Evolutionary conservation across 805 yeast genomes (phyloP).

Genomic region (Pichia gijzeniarum): DNA sequence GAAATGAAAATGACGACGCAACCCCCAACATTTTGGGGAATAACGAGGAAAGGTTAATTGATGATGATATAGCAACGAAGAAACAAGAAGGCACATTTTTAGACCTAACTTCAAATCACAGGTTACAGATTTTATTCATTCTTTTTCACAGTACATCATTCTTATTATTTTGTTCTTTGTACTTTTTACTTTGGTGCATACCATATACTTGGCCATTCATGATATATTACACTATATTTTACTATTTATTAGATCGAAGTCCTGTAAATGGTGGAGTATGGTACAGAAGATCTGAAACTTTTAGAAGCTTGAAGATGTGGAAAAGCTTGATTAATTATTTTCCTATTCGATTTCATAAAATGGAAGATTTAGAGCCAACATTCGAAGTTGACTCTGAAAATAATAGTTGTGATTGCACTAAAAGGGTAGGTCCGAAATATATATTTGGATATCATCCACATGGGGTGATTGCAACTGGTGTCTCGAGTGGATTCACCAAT

Average conservation of each 20-base stretch:
- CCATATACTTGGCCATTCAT: slow-evolving; percentile 53
- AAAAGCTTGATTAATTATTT: slow-evolving; percentile 68
- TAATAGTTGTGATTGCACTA: slow-evolving; percentile 7
- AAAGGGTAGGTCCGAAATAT: slow-evolving; percentile 62
- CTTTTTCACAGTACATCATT: slow-evolving; percentile 70
- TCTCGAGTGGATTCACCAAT: slow-evolving; percentile 21
- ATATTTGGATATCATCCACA: slow-evolving; percentile 95
- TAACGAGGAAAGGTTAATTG: neutral
- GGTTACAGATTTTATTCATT: slow-evolving; percentile 63
- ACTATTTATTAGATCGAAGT: slow-evolving; percentile 57
- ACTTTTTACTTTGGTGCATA: slow-evolving; percentile 51
- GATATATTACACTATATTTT: slow-evolving; percentile 55
- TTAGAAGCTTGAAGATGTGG: slow-evolving; percentile 62
- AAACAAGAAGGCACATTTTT: neutral
- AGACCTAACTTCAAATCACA: slow-evolving; percentile 21
- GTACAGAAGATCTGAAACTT: slow-evolving; percentile 46
- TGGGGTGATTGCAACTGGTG: slow-evolving; percentile 91
- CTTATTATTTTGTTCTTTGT: slow-evolving; percentile 48
- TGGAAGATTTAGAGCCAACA: slow-evolving; percentile 72
- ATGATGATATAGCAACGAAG: neutral
- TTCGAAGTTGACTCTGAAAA: slow-evolving; percentile 26
- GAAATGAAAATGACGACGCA: no score
- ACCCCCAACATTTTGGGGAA: no score
- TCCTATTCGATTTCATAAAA: slow-evolving; percentile 67
- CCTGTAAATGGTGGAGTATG: slow-evolving; percentile 70